These are phyloP conservation scores for Microascus cirrosus DNA, from an alignment of 2,329 filamentous ascomycete species.

Conservation along the genomic window DNA sequence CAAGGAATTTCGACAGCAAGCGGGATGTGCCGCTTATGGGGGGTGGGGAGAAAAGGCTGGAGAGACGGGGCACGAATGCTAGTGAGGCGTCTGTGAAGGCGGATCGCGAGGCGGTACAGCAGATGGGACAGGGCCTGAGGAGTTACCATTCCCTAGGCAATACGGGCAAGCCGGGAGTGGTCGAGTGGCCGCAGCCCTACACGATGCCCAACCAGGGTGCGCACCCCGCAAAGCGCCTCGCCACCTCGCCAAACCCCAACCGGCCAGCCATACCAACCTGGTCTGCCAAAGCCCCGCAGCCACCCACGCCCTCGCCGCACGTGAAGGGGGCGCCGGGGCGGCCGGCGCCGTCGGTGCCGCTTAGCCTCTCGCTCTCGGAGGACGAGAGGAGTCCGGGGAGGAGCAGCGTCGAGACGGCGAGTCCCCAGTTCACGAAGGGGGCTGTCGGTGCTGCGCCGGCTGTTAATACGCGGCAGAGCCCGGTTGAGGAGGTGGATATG, in stretches of 20 bases:
- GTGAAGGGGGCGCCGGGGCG: slow-evolving; percentile 2
- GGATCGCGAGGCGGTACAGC: slow-evolving; percentile 16
- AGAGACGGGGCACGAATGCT: slow-evolving; percentile 8
- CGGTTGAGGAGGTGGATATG: slow-evolving; percentile 68
- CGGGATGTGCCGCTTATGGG: slow-evolving; percentile 70
- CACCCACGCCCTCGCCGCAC: slow-evolving; percentile 11
- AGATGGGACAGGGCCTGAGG: slow-evolving; percentile 14
- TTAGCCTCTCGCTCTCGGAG: slow-evolving; percentile 46
- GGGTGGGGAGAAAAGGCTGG: slow-evolving; percentile 33
- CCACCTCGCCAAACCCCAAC: slow-evolving; percentile 30
- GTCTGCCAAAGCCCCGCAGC: slow-evolving; percentile 18
- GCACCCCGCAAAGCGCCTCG: slow-evolving; percentile 40
- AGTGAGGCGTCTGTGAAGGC: slow-evolving; percentile 18
- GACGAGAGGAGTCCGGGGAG: slow-evolving; percentile 47
- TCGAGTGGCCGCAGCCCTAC: slow-evolving; percentile 33
- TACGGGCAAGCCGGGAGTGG: slow-evolving; percentile 17
- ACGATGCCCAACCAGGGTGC: slow-evolving; percentile 24
- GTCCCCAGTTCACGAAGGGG: slow-evolving; percentile 33
- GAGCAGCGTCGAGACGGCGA: slow-evolving; percentile 36
- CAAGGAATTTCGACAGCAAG: slow-evolving; percentile 84
- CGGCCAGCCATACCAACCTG: slow-evolving; percentile 41
- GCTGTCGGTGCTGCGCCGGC: slow-evolving; percentile 14
- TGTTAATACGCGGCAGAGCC: slow-evolving; percentile 35
- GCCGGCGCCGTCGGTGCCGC: slow-evolving; percentile 22
- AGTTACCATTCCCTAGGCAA: slow-evolving; percentile 20